Evolutionary conservation across 345 rosid genomes (phyloP).

Genomic region (Euphorbia pulcherrima): DNA sequence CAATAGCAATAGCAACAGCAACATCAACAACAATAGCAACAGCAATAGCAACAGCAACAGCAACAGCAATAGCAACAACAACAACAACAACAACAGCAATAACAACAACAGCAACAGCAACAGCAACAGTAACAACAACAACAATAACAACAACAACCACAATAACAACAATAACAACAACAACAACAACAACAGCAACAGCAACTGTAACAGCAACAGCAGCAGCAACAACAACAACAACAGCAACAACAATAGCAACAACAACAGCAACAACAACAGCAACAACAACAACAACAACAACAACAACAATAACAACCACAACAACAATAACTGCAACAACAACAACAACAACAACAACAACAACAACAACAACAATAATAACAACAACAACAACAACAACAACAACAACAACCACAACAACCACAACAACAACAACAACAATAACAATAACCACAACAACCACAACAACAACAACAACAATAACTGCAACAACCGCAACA

Average conservation of each 20-base stretch:
- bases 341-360: conserved; percentile 5
- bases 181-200: conserved; percentile 7
- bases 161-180: conserved; percentile 4
- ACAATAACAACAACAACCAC: background rate
- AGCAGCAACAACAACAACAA: conserved; percentile 1
- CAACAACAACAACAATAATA: conserved; percentile 4
- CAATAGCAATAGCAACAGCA: conserved; percentile 1
- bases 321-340: conserved; percentile 4
- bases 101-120: background rate
- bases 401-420: conserved; percentile 7
- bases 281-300: conserved; percentile 2
- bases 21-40: background rate
- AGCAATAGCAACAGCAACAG: background rate
- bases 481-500: background rate
- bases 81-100: background rate
- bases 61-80: conserved; percentile 3
- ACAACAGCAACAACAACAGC: conserved; percentile 1
- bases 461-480: background rate
- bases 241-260: background rate
- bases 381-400: conserved; percentile 7
- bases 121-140: conserved; percentile 6
- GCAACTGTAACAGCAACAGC: background rate
- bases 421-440: background rate
- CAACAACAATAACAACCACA: conserved; percentile 3
- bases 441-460: background rate